phyloP scores from a whole-genome alignment of 306 rosid genomes.

The Hippophae rhamnoides region DNA sequence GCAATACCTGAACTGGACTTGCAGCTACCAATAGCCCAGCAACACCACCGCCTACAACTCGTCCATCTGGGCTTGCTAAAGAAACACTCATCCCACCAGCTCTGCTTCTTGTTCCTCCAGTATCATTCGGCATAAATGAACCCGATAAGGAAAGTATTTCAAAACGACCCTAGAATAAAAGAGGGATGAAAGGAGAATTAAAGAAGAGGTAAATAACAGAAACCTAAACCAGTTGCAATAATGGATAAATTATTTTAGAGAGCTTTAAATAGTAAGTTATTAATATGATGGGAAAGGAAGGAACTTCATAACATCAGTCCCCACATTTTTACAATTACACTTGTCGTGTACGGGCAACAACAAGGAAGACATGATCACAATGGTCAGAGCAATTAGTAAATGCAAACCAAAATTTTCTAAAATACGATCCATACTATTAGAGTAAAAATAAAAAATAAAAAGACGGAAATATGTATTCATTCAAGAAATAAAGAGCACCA shows the following conservation, averaged over 20 bases:
- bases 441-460: not conserved
- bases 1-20: constrained; percentile 71
- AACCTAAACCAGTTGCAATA: too few species aligned
- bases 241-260: too few species aligned
- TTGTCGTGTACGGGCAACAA: too few species aligned
- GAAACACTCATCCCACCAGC: constrained; percentile 97
- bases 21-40: constrained; percentile 93
- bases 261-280: too few species aligned
- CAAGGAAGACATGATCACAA: too few species aligned
- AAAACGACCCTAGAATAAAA: constrained; percentile 62
- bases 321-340: too few species aligned
- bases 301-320: too few species aligned
- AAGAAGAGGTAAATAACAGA: not conserved
- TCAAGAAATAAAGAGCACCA: constrained; percentile 9
- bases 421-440: too few species aligned
- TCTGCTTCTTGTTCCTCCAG: constrained; percentile 84
- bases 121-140: constrained; percentile 82
- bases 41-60: constrained; percentile 92
- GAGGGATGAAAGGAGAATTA: constrained; percentile 6
- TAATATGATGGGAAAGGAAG: too few species aligned
- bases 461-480: not conserved
- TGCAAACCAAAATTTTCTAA: too few species aligned
- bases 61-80: constrained; percentile 86
- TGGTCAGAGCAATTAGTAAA: too few species aligned
- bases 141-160: constrained; percentile 88